Evolutionary conservation across 1,139 yeast genomes (phyloP).

Genomic region (Entelexis paramagnoliae): DNA sequence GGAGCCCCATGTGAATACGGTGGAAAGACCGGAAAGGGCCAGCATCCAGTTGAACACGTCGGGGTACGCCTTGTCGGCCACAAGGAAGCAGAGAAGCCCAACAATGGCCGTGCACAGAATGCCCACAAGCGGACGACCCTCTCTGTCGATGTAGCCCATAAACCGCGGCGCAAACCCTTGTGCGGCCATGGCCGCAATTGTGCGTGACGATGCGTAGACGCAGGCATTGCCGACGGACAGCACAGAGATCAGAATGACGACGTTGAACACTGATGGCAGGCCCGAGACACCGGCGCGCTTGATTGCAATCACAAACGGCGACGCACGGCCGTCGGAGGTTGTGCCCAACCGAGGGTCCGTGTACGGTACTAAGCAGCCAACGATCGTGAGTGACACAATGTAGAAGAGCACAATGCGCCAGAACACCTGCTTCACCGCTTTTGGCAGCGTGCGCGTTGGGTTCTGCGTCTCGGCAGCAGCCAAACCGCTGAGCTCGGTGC

Average conservation of each 20-base stretch:
- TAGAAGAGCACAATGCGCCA: constrained; percentile 64
- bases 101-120: constrained; percentile 45
- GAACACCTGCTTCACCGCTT: constrained; percentile 60
- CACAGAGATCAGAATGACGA: constrained; percentile 61
- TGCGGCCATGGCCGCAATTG: constrained; percentile 70
- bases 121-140: constrained; percentile 67
- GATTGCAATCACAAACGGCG: constrained; percentile 68
- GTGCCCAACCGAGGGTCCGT: constrained; percentile 41
- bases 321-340: constrained; percentile 46
- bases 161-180: constrained; percentile 71
- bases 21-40: constrained; percentile 69
- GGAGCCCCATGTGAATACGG: constrained; percentile 67
- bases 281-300: constrained; percentile 48
- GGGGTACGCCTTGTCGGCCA: constrained; percentile 60
- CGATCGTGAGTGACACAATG: constrained; percentile 46
- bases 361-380: constrained; percentile 59
- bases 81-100: constrained; percentile 60
- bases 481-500: constrained; percentile 72
- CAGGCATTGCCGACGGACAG: constrained; percentile 67
- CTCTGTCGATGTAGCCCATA: constrained; percentile 61
- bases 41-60: constrained; percentile 68
- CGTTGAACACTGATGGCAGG: constrained; percentile 62
- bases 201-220: constrained; percentile 69
- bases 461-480: constrained; percentile 59
- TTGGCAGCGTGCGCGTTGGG: constrained; percentile 60